These are phyloP conservation scores for Pseudocercospora macadamiae DNA, from an alignment of 2,329 filamentous ascomycete genomes.

Conservation along the genomic window DNA sequence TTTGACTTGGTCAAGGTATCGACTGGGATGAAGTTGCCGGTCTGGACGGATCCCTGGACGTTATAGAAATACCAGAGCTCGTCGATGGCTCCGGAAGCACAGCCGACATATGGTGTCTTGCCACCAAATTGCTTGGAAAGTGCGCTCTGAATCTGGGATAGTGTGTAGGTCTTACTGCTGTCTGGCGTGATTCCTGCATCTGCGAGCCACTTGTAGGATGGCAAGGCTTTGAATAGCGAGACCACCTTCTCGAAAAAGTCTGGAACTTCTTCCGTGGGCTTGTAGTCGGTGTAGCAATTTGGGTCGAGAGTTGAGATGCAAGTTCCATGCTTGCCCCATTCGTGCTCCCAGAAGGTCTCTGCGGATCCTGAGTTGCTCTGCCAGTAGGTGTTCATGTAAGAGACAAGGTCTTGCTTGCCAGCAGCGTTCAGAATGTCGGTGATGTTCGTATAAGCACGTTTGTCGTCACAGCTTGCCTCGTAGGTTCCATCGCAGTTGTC, in stretches of 20 bases:
- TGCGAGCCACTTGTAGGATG: slow-evolving; percentile 65
- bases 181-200: slow-evolving; percentile 64
- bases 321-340: slow-evolving; percentile 74
- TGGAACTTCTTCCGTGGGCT: slow-evolving; percentile 64
- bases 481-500: slow-evolving; percentile 69
- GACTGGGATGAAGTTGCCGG: slow-evolving; percentile 62
- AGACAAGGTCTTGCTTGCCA: slow-evolving; percentile 59
- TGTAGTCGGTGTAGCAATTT: slow-evolving; percentile 63
- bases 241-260: slow-evolving; percentile 71
- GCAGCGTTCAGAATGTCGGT: slow-evolving; percentile 61
- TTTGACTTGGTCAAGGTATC: slow-evolving; percentile 58
- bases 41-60: slow-evolving; percentile 60
- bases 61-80: slow-evolving; percentile 68
- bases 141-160: slow-evolving; percentile 61
- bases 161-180: slow-evolving; percentile 60
- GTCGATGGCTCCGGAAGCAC: slow-evolving; percentile 52
- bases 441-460: slow-evolving; percentile 67
- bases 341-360: slow-evolving; percentile 67
- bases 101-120: slow-evolving; percentile 63
- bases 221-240: slow-evolving; percentile 66
- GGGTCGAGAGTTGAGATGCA: slow-evolving; percentile 71
- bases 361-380: slow-evolving; percentile 68
- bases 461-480: slow-evolving; percentile 65
- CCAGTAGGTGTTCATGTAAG: slow-evolving; percentile 73
- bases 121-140: slow-evolving; percentile 57